These are phyloP conservation scores for Speleostelium caveatum DNA, from an alignment of 78 protist genomes.

Conservation along the genomic window DNA sequence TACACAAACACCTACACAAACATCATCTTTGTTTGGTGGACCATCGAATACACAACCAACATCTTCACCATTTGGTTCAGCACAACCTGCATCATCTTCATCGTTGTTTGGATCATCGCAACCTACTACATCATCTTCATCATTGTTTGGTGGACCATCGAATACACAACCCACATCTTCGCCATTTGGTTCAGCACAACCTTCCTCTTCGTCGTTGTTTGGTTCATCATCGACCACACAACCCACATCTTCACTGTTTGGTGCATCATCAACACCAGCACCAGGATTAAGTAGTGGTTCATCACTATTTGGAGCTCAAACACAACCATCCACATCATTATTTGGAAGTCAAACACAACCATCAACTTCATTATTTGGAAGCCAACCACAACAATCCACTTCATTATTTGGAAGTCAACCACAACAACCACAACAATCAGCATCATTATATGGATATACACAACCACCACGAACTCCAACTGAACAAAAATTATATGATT, in stretches of 20 bases:
- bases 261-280: conserved; percentile 14
- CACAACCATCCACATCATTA: conserved; percentile 24
- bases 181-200: conserved; percentile 4
- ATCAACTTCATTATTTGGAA: conserved; percentile 27
- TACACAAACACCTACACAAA: neutral
- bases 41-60: neutral
- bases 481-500: conserved; percentile 39
- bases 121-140: neutral
- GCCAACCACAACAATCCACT: neutral
- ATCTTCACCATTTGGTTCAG: neutral
- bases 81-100: neutral
- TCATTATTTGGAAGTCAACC: neutral
- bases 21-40: neutral
- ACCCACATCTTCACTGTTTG: conserved; percentile 42
- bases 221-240: conserved; percentile 31
- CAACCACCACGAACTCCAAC: conserved; percentile 31
- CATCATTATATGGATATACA: conserved; percentile 13
- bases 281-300: neutral
- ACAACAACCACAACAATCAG: conserved; percentile 24
- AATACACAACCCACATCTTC: neutral
- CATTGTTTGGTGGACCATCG: neutral
- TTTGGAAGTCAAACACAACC: neutral
- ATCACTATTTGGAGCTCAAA: conserved; percentile 28
- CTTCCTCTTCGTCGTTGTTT: neutral
- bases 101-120: neutral